These are phyloP conservation scores for Hymenoscyphus fructigenus DNA, from an alignment of 2,329 filamentous ascomycete species.

Conservation along the genomic window DNA sequence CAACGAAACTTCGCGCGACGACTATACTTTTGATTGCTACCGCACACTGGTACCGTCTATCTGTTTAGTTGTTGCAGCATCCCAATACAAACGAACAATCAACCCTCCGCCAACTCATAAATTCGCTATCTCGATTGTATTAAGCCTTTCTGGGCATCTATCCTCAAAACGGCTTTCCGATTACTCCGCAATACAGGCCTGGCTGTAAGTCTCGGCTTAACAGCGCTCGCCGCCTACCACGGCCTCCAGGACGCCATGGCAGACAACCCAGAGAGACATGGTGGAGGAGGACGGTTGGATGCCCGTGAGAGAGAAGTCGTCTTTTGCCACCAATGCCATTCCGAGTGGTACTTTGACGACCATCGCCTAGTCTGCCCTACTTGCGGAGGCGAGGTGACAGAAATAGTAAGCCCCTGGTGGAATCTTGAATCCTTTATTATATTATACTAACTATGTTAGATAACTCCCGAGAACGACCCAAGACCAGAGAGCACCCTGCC, in stretches of 20 bases:
- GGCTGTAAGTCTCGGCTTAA: conserved; percentile 57
- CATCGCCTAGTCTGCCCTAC: conserved; percentile 69
- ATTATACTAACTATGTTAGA: conserved; percentile 42
- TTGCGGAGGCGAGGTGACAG: conserved; percentile 77
- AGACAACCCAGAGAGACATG: conserved; percentile 24
- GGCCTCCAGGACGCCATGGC: conserved; percentile 45
- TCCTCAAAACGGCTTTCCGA: conserved; percentile 54
- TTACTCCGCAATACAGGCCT: conserved; percentile 53
- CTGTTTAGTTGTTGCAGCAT: not conserved
- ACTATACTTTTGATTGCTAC: not conserved
- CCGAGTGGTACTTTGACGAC: conserved; percentile 78
- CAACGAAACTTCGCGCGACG: not conserved
- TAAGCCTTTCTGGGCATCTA: conserved; percentile 6
- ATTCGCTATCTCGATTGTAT: not conserved
- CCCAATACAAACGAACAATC: not conserved
- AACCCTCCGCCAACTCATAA: not conserved
- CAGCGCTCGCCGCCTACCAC: conserved; percentile 55
- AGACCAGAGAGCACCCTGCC: conserved; percentile 40
- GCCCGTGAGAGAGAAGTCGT: conserved; percentile 66
- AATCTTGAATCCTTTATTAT: not conserved
- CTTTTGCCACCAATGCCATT: conserved; percentile 77
- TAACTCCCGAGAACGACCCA: conserved; percentile 61
- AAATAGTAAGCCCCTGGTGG: conserved; percentile 66
- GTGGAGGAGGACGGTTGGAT: conserved; percentile 43
- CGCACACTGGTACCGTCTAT: not conserved